Evolutionary conservation across 805 yeast species (phyloP), one percentile per base, ranked within the genome.

Genomic region (Hanseniaspora singularis): DNA sequence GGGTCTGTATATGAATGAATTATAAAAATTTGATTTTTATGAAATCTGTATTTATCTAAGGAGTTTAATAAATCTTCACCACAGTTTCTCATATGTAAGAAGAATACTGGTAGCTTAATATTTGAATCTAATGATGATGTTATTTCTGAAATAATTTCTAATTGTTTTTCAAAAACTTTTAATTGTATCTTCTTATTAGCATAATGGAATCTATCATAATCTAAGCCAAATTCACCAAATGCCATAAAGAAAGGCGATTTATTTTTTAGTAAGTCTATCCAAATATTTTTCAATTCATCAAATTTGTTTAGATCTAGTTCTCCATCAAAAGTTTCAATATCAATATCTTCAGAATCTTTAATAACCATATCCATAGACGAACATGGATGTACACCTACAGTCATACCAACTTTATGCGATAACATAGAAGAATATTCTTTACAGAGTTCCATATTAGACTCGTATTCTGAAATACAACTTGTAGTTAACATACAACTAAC

Each of bases 341-440:
- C 31, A 6, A 6, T 20, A 12, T 22, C 23, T 15, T 8, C 8
- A 9, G 33, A 40, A 6, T 12, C 14, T 16, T 33, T 55, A 6
- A 48, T 51, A 8, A 55, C 64, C 52, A 77, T 72, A 54, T 70
- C 88, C 57, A 60, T 61, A 0, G 87, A 94, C 15, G 81, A 69
- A 62, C 98, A 89, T 0, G 99, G 99, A 65, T 92, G 99, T 1
- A 89, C 94, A 11, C 99, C 98, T 1, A 79, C 88, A 0, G 98
- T 92, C 20, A 82, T 75, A 51, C 65, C n/a, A n/a, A n/a, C 72
- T 26, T 79, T 58, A 9, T 51, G 50, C 9, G 52, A 62, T 19
- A 50, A 49, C 3, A 32, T 14, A 51, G 55, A 9, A 56, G 57
- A 3, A 65, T 64, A 61, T 41, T 60, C 51, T 2, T 57, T 51